These are phyloP conservation scores for Rhodotorula babjevae DNA, from an alignment of 768 basidiomycete genomes.

Conservation along the genomic window DNA sequence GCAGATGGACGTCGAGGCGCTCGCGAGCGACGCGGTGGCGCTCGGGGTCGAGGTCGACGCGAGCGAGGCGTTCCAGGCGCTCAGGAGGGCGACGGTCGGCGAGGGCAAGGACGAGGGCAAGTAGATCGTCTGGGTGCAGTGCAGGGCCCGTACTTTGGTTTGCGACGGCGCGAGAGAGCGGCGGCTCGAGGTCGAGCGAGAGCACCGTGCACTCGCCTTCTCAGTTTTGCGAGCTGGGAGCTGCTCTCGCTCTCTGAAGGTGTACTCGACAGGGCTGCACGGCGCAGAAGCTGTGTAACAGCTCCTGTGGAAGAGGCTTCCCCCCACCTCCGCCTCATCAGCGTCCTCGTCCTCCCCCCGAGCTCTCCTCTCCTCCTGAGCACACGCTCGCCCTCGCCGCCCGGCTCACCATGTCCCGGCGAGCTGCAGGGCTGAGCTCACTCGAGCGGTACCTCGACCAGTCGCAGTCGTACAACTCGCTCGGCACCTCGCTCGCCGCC, in stretches of 20 bases:
- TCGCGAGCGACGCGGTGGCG: conserved; percentile 68
- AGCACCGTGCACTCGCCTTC: too few relatives aligned
- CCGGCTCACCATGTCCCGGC: conserved; percentile 6
- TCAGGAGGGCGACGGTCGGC: conserved; percentile 42
- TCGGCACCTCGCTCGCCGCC: conserved; percentile 71
- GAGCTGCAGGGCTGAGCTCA: conserved; percentile 54
- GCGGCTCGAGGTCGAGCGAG: too few relatives aligned
- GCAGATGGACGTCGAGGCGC: conserved; percentile 77
- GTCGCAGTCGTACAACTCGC: conserved; percentile 69
- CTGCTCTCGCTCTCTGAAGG: too few relatives aligned
- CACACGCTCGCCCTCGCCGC: too few relatives aligned
- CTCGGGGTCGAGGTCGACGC: conserved; percentile 61
- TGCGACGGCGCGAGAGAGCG: too few relatives aligned
- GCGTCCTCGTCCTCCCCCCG: background rate
- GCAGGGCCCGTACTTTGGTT: background rate
- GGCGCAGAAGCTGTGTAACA: too few relatives aligned
- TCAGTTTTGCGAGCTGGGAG: too few relatives aligned
- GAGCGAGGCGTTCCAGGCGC: conserved; percentile 44
- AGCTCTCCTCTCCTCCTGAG: background rate
- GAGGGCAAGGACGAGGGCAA: conserved; percentile 17
- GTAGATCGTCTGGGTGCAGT: background rate
- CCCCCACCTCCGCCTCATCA: too few relatives aligned
- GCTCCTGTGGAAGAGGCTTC: too few relatives aligned
- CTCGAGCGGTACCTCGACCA: conserved; percentile 83
- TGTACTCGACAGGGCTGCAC: too few relatives aligned